Evolutionary conservation across 148 eudicot genomes (phyloP), one percentile per base, ranked within the genome.

Genomic region (Nyssa sinensis): DNA sequence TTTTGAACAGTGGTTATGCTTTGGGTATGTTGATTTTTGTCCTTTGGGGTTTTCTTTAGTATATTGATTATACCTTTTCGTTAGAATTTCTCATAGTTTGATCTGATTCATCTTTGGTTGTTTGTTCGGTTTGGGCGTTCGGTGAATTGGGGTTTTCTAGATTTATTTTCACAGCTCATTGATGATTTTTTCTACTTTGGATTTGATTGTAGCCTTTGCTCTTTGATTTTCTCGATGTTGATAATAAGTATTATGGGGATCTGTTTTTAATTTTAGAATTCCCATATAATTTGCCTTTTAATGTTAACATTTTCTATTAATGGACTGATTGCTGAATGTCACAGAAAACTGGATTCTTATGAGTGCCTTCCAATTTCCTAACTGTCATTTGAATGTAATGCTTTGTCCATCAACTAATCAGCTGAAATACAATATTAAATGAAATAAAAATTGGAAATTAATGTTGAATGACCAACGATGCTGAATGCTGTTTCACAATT

Each of bases 11-110:
- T 64, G 30, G 53, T 41, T 55, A 24, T 75, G 60, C 49, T 69
- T 78, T 39, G 62, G 35, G 13, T 23, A 64, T 70, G 31, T 74
- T 77, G 68, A 78, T 76, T 68, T 77, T 80, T 69, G 77, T 14
- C 14, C 62, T 59, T 5, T 71, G 65, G 61, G 69, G 32, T 70
- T 83, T 74, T 33, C 51, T 34, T 16, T 8, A 30, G 68, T 27
- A 29, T 66, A 17, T 27, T 57, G 37, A 67, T 78, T 27, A 44
- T 14, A 27, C 4, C 5, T 14, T 71, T 19, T 41, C 24, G 62
- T 21, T 34, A n/a, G 5, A 59, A 12, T 35, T 19, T 62, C 55
- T 30, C 16, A 7, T 75, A 73, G 67, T 79, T 66, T 83, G 85
- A 84, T 78, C 84, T 84, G 78, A 49, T 72, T 79, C 55, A 62